A percentile compares a stretch with the other conserved stretches of the same genome.
Conservation (phyloP, 139 green algal species). For the Pseudopediastrum boryanum region DNA sequence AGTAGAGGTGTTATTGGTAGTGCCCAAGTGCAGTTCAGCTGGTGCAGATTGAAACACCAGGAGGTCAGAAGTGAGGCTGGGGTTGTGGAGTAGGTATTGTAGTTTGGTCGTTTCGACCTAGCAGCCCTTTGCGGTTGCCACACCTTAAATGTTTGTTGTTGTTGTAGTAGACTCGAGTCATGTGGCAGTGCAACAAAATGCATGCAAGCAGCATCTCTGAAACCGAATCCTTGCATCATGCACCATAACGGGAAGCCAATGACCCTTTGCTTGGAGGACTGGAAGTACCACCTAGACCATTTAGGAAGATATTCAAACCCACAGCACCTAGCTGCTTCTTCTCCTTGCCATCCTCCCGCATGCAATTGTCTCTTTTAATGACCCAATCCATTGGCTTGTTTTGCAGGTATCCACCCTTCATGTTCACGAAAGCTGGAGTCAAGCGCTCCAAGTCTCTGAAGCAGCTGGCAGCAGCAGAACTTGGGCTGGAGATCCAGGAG, state of each 20-base stretch:
- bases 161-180: too few species aligned
- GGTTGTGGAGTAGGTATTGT: too few species aligned
- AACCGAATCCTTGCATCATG: background rate
- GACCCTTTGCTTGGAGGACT: background rate
- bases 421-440: conserved; percentile 55
- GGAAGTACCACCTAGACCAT: too few species aligned
- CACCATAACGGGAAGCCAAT: background rate
- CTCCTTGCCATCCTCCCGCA: background rate
- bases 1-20: too few species aligned
- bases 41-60: too few species aligned
- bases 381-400: conserved; percentile 63
- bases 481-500: conserved; percentile 40
- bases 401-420: conserved; percentile 74
- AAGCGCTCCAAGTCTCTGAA: conserved; percentile 53
- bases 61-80: too few species aligned
- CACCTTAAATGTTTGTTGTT: too few species aligned
- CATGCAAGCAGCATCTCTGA: too few species aligned
- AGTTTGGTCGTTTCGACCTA: too few species aligned
- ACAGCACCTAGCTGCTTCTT: background rate
- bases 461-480: conserved; percentile 55
- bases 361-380: conserved; percentile 14
- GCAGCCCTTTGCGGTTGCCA: too few species aligned
- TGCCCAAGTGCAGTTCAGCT: too few species aligned
- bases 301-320: background rate
- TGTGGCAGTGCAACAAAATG: too few species aligned